Conservation (phyloP, 345 rosid genomes). For the Gossypium turneri region DNA sequence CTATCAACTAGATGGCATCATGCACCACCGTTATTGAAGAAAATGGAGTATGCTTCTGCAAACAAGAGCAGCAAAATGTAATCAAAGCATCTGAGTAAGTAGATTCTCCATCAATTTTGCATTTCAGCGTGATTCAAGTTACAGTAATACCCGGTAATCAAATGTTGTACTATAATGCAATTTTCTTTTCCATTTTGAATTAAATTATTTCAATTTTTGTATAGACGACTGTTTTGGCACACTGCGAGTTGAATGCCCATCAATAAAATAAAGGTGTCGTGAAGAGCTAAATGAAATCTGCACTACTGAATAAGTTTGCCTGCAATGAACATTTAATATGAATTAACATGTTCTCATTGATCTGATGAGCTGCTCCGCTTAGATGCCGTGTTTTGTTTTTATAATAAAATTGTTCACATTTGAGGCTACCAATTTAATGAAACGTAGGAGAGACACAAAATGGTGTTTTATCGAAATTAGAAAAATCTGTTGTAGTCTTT, state of each 20-base stretch:
- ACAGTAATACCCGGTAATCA: slow-evolving; percentile 14
- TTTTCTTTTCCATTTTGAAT: not conserved
- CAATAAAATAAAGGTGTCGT: not conserved
- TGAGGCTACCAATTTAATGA: no score
- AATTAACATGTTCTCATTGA: not conserved
- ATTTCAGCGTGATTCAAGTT: slow-evolving; percentile 29
- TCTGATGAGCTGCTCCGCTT: not conserved
- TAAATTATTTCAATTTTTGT: slow-evolving; percentile 1
- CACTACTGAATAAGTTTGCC: no score
- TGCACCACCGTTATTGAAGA: slow-evolving; percentile 1
- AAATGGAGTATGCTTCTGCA: not conserved
- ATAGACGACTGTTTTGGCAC: not conserved
- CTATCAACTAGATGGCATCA: not conserved
- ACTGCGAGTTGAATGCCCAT: not conserved
- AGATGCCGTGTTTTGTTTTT: not conserved
- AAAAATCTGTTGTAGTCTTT: no score
- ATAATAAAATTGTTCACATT: not conserved
- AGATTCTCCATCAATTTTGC: slow-evolving; percentile 10
- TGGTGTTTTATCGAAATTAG: no score
- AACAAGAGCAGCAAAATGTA: not conserved
- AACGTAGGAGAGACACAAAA: not conserved
- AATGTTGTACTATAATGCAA: slow-evolving; percentile 17
- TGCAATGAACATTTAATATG: not conserved
- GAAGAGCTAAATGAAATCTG: not conserved
- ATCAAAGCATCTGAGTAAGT: not conserved